Base-by-base conservation (phyloP, 1,284 basidiomycete genomes). In the Coniferiporia sulphurascens region DNA sequence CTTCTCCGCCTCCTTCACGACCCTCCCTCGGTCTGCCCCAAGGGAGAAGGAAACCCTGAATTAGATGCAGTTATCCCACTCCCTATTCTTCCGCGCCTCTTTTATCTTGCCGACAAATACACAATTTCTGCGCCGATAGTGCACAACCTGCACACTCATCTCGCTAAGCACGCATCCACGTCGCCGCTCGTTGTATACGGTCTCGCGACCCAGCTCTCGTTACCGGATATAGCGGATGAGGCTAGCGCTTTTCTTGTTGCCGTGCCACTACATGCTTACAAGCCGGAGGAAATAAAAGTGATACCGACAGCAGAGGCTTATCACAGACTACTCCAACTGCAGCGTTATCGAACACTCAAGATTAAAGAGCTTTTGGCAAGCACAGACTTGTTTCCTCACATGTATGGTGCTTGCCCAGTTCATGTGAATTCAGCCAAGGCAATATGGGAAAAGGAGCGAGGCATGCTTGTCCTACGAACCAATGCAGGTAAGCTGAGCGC, bases 351-450 rank as follows among this genome's bases (percentile, higher is more conserved):
- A 52, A 75, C 80, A 36, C 75, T 76, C 65, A 72, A 73, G 36
- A 68, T 88, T 50, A 76, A 76, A 48, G 72, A 76, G 21, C 69
- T 83, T 5, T 66, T 87, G 22, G 66, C 81, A 45, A 73, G 71
- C 17, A 84, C 86, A 65, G 78, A 82, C 32, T 74, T 88, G 36
- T 88, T 88, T 65, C 86, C 86, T 19, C 82, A 85, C 70, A 83
- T 83, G 22, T 88, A 87, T 60, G 85, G 86, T 9, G 71, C 70
- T 60, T 88, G 86, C 67, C 45, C 69, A 22, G 66, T 69, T 41
- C 85, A 87, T 69, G 70, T 71, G 48, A 70, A 75, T 27, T 66
- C 72, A 45, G 78, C 81, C 0, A 68, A 64, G 43, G 67, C 69
- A 3, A 65, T 71, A 12, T 88, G 85, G 86, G 77, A 83, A 48